Conservation (phyloP, 2,329 filamentous ascomycete genomes). For the Ophioceras dolichostomum region DNA sequence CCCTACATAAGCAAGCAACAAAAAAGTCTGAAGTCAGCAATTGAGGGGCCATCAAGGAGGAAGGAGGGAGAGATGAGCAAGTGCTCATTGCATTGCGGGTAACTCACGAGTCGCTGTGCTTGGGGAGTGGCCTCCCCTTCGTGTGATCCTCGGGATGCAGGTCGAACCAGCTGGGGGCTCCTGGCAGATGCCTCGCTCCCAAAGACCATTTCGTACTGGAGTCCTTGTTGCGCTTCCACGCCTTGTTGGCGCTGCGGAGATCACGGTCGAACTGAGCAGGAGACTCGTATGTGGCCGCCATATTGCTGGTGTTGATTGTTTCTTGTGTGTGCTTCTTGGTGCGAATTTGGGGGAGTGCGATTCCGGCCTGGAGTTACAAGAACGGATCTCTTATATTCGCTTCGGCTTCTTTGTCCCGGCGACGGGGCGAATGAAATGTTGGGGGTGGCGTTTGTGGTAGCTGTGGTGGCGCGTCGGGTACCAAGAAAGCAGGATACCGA, state of each 20-base stretch:
- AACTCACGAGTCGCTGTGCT: constrained; percentile 20
- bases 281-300: constrained; percentile 13
- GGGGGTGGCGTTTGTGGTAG: no score
- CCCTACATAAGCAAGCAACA: no score
- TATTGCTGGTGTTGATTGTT: constrained; percentile 5
- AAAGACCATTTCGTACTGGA: constrained; percentile 27
- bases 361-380: no score
- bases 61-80: background rate
- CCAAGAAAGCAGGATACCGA: no score
- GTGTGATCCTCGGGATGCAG: constrained; percentile 3
- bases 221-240: constrained; percentile 31
- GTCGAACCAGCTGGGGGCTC: constrained; percentile 10
- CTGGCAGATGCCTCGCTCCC: constrained; percentile 19
- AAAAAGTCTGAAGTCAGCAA: no score
- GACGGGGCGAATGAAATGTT: no score
- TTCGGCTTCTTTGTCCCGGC: no score
- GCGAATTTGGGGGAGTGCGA: no score
- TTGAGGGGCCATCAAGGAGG: background rate
- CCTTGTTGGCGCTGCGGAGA: constrained; percentile 27
- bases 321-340: background rate
- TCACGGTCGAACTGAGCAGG: constrained; percentile 23
- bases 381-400: no score
- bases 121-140: constrained; percentile 21
- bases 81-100: background rate
- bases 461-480: no score